Percentiles rank a stretch among this genome's conserved stretches.
These are phyloP conservation scores for Puccinia horiana DNA, from an alignment of 1,284 basidiomycete genomes.

Conservation along the genomic window DNA sequence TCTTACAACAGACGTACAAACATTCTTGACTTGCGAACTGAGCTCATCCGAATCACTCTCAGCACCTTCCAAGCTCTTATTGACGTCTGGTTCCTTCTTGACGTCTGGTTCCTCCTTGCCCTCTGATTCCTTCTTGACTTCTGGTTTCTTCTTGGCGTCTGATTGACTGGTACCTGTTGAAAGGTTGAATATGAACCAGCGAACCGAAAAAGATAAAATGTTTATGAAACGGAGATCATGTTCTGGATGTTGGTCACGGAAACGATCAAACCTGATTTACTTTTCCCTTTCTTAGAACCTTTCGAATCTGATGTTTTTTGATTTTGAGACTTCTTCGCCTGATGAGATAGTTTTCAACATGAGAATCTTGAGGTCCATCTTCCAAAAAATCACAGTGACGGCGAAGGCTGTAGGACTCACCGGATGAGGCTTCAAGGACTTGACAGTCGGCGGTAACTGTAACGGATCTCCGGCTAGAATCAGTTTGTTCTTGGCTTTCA, in stretches of 20 bases:
- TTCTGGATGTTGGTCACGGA: too few species aligned
- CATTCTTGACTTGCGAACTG: background rate
- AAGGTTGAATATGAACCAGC: background rate
- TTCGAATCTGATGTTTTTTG: background rate
- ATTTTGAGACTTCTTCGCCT: background rate
- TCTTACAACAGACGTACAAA: background rate
- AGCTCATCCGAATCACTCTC: background rate
- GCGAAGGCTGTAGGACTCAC: background rate
- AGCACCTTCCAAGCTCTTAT: background rate
- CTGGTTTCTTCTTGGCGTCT: background rate
- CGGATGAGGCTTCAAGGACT: constrained; percentile 62
- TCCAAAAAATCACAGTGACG: too few species aligned
- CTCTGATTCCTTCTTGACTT: background rate
- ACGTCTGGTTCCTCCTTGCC: background rate
- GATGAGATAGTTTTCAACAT: background rate
- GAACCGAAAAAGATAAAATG: background rate
- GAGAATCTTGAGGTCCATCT: too few species aligned
- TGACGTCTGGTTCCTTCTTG: background rate
- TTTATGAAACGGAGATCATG: too few species aligned
- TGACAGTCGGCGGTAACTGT: constrained; percentile 82
- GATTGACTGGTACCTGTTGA: background rate
- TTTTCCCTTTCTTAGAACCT: background rate
- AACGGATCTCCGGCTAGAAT: constrained; percentile 68
- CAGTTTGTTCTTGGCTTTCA: constrained; percentile 77
- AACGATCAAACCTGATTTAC: constrained; percentile 9